Conservation (phyloP, 2,329 filamentous ascomycete genomes). For the Diatrype stigma region DNA sequence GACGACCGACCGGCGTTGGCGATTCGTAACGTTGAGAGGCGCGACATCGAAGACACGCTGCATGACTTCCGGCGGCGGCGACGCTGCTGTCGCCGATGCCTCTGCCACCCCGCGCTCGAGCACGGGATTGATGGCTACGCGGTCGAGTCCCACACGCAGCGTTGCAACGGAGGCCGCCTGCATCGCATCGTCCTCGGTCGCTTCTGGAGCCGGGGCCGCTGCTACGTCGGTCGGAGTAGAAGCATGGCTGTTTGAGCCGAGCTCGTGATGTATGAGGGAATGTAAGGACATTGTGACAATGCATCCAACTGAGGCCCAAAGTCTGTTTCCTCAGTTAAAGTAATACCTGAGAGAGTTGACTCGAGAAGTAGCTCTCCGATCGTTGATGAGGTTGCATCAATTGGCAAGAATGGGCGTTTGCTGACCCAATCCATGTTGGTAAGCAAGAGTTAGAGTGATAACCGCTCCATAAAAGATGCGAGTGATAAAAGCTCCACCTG, state of each 20-base stretch:
- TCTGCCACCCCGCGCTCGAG: background rate
- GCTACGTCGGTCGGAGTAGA: background rate
- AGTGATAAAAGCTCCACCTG: no score
- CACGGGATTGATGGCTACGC: background rate
- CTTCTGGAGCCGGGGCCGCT: no score
- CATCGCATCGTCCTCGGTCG: background rate
- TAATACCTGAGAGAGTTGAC: no score
- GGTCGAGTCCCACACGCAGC: background rate
- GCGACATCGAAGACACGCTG: conserved; percentile 15
- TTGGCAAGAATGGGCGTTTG: no score
- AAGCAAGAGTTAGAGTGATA: no score
- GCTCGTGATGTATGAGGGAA: conserved; percentile 7
- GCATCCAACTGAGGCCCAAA: no score
- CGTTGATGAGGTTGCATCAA: no score
- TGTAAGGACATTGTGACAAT: conserved; percentile 7
- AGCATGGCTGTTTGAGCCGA: background rate
- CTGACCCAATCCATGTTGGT: no score
- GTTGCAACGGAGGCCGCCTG: background rate
- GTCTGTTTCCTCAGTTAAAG: no score
- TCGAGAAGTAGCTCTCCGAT: no score
- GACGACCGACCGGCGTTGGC: conserved; percentile 7
- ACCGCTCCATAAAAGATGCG: no score
- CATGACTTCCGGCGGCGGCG: conserved; percentile 6
- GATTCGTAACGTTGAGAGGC: conserved; percentile 12
- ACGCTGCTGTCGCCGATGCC: background rate